Conservation (phyloP, 495 filamentous ascomycete genomes). For the Neurospora sp. region DNA sequence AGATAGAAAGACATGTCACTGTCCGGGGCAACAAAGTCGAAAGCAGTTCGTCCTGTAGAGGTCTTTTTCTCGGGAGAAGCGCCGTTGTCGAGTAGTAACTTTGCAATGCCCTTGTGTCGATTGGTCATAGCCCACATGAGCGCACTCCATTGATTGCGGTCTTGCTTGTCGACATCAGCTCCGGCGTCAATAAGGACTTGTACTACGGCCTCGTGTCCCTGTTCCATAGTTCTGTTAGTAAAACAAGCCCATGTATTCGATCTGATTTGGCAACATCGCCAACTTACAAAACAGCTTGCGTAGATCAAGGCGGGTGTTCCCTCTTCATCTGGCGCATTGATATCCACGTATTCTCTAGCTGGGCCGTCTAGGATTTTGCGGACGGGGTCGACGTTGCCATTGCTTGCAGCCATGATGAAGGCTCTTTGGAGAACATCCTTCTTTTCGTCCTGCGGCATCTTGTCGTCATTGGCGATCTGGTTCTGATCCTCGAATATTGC, state of each 20-base stretch:
- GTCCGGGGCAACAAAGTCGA: constrained; percentile 88
- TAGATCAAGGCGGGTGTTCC: constrained; percentile 94
- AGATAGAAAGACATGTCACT: constrained; percentile 95
- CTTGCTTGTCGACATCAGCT: constrained; percentile 87
- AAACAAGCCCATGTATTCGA: constrained; percentile 3
- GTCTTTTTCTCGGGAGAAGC: constrained; percentile 95
- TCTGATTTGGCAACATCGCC: constrained; percentile 1
- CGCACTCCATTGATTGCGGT: constrained; percentile 93
- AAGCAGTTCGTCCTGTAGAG: constrained; percentile 85
- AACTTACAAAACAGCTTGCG: constrained; percentile 91
- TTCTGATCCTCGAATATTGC: constrained; percentile 68
- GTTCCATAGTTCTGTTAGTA: constrained; percentile 11
- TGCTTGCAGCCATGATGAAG: constrained; percentile 92
- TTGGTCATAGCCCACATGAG: constrained; percentile 99
- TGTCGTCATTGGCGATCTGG: constrained; percentile 60
- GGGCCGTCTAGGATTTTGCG: constrained; percentile 64
- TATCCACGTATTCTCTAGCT: constrained; percentile 68
- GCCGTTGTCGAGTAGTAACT: constrained; percentile 81
- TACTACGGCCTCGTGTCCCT: constrained; percentile 91
- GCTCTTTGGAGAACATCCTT: constrained; percentile 70
- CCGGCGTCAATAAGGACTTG: constrained; percentile 73
- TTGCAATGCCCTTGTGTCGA: constrained; percentile 88
- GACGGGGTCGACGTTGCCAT: constrained; percentile 81
- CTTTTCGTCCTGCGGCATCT: constrained; percentile 68
- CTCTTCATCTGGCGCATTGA: constrained; percentile 88